Evolutionary conservation across 176 grass and related monocot genomes (phyloP), one percentile per base, ranked within the genome.

Genomic region (Oryza meridionalis): DNA sequence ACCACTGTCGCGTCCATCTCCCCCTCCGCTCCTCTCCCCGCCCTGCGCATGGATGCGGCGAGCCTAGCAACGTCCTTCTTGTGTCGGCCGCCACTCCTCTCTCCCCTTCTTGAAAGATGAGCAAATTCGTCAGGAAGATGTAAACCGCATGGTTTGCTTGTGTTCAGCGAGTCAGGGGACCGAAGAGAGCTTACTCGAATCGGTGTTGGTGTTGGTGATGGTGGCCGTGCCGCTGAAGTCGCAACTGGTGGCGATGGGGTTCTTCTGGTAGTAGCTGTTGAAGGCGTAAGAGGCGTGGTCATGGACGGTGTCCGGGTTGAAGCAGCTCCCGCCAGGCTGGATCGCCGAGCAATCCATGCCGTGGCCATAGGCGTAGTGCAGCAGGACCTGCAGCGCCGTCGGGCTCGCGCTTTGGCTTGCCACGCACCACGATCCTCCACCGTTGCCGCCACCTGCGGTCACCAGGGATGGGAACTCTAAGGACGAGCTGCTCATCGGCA

Each of bases 251-350:
- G 84, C 81, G 11, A 51, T 24, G 31, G 91, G 92, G 55, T 92
- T 85, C 85, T 90, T 94, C 82, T 93, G 92, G 87, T 95, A 98
- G 82, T 98, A 98, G 77, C 90, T 85, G 75, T 98, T 98, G 95
- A 98, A 98, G 13, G 93, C 86, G 67, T 80, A 92, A 26, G 95
- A 95, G 1, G 92, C 95, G 64, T 98, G 95, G 73, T 94, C 91
- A n/a, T 89, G 80, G 58, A 93, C 65, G 17, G 89, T 95, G 69
- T 98, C 88, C 32, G 92, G 91, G 55, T 88, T 78, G 84, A 84
- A 98, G 74, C 95, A 98, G 87, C 65, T 90, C 35, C 90, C 95
- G 40, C 95, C 95, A 0, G 45, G 17, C 26, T 93, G 81, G 78
- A 98, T 98, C 12, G 79, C 7, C 9, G 86, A 84, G 81, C 95